Conservation (phyloP, 1,284 basidiomycete species). For the Sanghuangporus sanghuang region DNA sequence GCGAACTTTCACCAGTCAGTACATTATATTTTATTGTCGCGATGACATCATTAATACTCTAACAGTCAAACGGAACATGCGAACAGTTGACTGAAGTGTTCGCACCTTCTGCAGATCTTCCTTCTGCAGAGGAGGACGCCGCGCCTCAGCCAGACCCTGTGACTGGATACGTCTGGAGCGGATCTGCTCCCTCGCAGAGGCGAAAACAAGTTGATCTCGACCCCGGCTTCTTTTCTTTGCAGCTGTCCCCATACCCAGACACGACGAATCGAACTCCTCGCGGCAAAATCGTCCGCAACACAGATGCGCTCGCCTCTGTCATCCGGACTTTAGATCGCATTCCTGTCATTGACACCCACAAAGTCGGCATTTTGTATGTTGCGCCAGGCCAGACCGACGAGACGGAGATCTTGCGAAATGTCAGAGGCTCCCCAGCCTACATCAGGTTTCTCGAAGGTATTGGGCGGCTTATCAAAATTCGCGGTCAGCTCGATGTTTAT, state of each 20-base stretch:
- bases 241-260: constrained; percentile 79
- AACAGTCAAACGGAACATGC: background rate
- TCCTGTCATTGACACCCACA: constrained; percentile 96
- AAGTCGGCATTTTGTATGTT: constrained; percentile 95
- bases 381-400: constrained; percentile 88
- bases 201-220: constrained; percentile 83
- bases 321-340: constrained; percentile 78
- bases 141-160: constrained; percentile 54
- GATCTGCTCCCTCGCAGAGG: constrained; percentile 78
- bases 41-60: background rate
- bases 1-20: background rate
- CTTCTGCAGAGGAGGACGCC: constrained; percentile 21
- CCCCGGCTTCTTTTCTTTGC: constrained; percentile 84
- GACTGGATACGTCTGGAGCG: constrained; percentile 81
- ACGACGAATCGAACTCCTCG: constrained; percentile 29
- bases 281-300: constrained; percentile 50
- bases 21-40: background rate
- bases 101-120: constrained; percentile 16
- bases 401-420: constrained; percentile 84
- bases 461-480: constrained; percentile 86
- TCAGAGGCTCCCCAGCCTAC: constrained; percentile 92
- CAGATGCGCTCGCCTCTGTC: constrained; percentile 45
- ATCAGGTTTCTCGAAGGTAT: constrained; percentile 89
- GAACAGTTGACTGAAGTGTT: constrained; percentile 22
- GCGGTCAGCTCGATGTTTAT: constrained; percentile 91